phyloP scores from a whole-genome alignment of 2,329 filamentous ascomycete species.

The Lachnellula occidentalis region DNA sequence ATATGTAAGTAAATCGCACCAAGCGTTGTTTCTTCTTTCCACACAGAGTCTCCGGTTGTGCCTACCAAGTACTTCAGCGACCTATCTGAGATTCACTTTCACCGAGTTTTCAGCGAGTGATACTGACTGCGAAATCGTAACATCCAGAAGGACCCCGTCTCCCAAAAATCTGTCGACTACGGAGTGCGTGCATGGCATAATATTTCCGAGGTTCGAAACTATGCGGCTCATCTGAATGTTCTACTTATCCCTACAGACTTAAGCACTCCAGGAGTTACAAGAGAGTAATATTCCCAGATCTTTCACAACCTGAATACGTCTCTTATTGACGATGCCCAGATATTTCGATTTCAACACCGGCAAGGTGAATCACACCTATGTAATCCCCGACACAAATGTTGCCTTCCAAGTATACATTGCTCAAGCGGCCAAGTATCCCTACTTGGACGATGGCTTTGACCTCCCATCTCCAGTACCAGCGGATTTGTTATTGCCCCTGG shows the following conservation, averaged over 20 bases:
- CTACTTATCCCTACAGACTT: background rate
- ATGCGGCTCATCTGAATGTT: background rate
- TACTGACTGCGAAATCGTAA: no score
- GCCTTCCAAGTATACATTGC: background rate
- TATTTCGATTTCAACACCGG: background rate
- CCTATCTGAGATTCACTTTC: background rate
- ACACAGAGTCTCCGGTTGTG: background rate
- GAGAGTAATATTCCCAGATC: background rate
- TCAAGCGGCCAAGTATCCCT: background rate
- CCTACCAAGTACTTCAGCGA: background rate
- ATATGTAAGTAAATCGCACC: background rate
- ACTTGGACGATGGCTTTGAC: slow-evolving; percentile 35
- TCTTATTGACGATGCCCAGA: background rate
- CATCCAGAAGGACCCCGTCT: background rate
- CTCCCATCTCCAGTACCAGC: slow-evolving; percentile 22
- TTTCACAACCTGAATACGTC: background rate
- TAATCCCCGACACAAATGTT: background rate
- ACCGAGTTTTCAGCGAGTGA: no score
- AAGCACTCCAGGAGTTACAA: background rate
- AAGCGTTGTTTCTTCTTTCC: background rate
- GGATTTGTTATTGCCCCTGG: slow-evolving; percentile 11
- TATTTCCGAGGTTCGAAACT: background rate
- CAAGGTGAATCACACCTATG: background rate
- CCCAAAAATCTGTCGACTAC: background rate
- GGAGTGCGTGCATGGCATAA: background rate